Base-by-base conservation (phyloP, 352 stramenopile genomes). In the Saprolegnia diclina region DNA sequence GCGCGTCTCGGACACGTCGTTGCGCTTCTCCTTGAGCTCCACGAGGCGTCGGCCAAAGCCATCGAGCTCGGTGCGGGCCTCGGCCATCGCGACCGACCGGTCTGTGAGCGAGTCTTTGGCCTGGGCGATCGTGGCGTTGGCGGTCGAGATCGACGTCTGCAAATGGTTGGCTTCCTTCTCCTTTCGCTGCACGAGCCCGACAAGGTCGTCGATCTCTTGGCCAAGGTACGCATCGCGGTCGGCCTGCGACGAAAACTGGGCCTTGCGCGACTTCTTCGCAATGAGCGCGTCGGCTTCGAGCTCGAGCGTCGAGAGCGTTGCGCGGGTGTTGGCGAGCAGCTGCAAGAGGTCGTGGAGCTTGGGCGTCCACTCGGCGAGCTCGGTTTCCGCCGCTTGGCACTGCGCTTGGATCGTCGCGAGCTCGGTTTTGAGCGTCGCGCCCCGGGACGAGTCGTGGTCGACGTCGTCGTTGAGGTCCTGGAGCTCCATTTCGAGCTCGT, bases 241-340 rank as follows among this genome's bases (percentile, higher is more conserved):
- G 45, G 88, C 83, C 66, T 98, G 93, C 0, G 89, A 97, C 40
- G 76, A 77, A 76, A 99, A 99, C 70, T 99, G 92, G 46, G 83
- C 90, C 46, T 94, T 97, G 55, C 97, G 89, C 59, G 96, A 97
- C 74, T 99, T 94, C 72, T 98, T 98, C 22, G 91, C 92, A 67
- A 99, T 98, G 10, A 99, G 78, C 35, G 89, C 87, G 65, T 98
- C 88, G 9, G 80, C 90, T 48, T 69, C 63, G 5, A 69, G 26
- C 6, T 52, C 26, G 22, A 48, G 44, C 24, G 42, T 40, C 18
- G 50, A 14, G 6, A 57, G 63, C 24, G 29, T 21, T 50, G 91
- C 75, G 21, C 76, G 74, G 57, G 69, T 80, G 42, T 75, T 82
- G 0, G 84, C 83, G 19, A 87, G 79, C 16, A 94, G 73, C 22